Evolutionary conservation across 2,329 filamentous ascomycete genomes (phyloP), one percentile per base, ranked within the genome.

Genomic region (Phaeomoniella chlamydospora): DNA sequence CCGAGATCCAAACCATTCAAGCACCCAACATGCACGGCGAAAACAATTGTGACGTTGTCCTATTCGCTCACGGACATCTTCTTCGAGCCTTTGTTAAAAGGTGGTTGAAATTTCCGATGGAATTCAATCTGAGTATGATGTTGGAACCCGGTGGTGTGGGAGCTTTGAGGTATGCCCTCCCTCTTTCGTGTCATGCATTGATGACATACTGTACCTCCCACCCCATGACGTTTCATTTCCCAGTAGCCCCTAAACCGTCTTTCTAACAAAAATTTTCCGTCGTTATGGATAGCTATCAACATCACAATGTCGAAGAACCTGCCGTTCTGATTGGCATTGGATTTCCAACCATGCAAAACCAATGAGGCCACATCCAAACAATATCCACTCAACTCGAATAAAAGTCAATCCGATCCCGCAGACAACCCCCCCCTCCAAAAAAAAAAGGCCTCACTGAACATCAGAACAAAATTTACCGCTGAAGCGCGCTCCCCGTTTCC

Each of bases 281-380:
- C 14, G 9, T 9, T 4, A 33, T 16, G 5, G 18, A 36, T 45
- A 80, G 80, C 56, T 92, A 90, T 53, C 82, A 90, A 48, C 83
- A 90, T 56, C 68, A 81, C 47, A 83, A 57, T 45, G 71, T 90
- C 37, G 59, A 84, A 2, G 83, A 90, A 56, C 84, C 83, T 2
- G 84, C 83, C 0, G 78, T 92, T 36, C 61, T 88, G 18, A 67
- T 90, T 1, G 83, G 83, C 10, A 77, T 83, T 41, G 74, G 76
- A 1, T 85, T 86, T 50, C 32, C 32, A 9, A 12, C 16, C 13
- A 18, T 14, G 5, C 13, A 32, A 15, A 14, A 32, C 13, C 13
- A 29, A 13, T 10, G 10, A 10, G 22, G 13, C 22, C 10, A 29
- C 22, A 29, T n/a, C n/a, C n/a, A n/a, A n/a, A n/a, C n/a, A n/a